These are phyloP conservation scores for Phialophora tarda DNA, from an alignment of 2,329 filamentous ascomycete genomes.

Conservation along the genomic window DNA sequence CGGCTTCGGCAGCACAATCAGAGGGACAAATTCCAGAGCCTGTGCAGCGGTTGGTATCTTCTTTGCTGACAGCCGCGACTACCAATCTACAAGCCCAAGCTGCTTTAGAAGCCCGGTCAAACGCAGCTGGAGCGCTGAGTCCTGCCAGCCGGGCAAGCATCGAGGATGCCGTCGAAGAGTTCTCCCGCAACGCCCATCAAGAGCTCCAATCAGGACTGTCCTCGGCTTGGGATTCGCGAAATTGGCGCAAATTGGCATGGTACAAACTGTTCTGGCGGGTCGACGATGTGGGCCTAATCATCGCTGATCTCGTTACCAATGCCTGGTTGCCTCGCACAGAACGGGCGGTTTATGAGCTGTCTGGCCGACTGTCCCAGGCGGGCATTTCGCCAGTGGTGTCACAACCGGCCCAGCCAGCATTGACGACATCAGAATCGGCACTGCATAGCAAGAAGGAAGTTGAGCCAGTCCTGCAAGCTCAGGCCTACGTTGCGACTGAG, in stretches of 20 bases:
- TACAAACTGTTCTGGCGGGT: conserved; percentile 96
- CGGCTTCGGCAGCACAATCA: conserved; percentile 34
- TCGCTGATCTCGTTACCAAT: conserved; percentile 75
- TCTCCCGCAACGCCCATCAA: conserved; percentile 80
- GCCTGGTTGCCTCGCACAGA: conserved; percentile 80
- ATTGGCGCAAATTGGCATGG: conserved; percentile 84
- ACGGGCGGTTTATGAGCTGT: conserved; percentile 79
- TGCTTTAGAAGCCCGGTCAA: conserved; percentile 32
- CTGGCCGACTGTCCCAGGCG: conserved; percentile 74
- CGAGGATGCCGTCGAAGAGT: conserved; percentile 66
- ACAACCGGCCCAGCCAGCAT: neutral
- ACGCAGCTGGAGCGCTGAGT: conserved; percentile 48
- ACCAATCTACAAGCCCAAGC: conserved; percentile 43
- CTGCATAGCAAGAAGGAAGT: neutral
- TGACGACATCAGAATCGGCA: conserved; percentile 8
- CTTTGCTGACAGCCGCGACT: conserved; percentile 61
- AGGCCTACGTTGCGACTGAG: conserved; percentile 26
- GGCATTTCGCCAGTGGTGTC: conserved; percentile 46
- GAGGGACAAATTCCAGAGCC: conserved; percentile 66
- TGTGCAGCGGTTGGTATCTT: conserved; percentile 69
- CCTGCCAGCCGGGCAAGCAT: conserved; percentile 55
- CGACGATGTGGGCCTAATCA: conserved; percentile 86
- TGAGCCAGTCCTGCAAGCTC: conserved; percentile 31
- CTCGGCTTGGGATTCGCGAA: conserved; percentile 72
- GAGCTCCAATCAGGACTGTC: conserved; percentile 83